Percentiles rank a stretch among this genome's conserved stretches.
phyloP scores from a whole-genome alignment of 371 early-diverging fungal genomes.

The Blakeslea trispora region DNA sequence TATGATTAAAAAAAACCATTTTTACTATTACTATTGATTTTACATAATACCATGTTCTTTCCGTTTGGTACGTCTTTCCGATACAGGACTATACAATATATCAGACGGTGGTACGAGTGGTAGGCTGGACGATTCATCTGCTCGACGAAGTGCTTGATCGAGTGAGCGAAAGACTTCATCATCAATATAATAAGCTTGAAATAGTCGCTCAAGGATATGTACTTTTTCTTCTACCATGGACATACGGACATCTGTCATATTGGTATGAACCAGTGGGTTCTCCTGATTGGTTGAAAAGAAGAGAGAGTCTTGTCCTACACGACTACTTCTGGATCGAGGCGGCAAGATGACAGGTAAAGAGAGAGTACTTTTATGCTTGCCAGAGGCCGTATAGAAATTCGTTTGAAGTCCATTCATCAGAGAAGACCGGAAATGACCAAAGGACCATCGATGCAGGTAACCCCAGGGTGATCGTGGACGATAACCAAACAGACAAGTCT shows the following conservation, averaged over 20 bases:
- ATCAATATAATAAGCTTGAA: slow-evolving; percentile 31
- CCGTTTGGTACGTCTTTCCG: not conserved
- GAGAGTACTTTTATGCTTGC: too few species aligned
- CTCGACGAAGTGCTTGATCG: slow-evolving; percentile 17
- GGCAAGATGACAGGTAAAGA: too few species aligned
- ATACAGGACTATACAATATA: not conserved
- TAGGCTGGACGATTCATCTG: not conserved
- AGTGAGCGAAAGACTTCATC: slow-evolving; percentile 31
- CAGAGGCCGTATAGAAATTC: slow-evolving; percentile 14
- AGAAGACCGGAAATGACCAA: slow-evolving; percentile 28
- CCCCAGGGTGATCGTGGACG: slow-evolving; percentile 48
- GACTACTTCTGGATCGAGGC: too few species aligned
- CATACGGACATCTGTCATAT: slow-evolving; percentile 31
- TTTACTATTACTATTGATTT: too few species aligned
- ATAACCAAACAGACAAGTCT: slow-evolving; percentile 37
- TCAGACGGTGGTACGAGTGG: not conserved
- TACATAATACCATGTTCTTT: too few species aligned
- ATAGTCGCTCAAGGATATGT: slow-evolving; percentile 75
- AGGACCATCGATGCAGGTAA: slow-evolving; percentile 39
- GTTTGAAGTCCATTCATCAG: slow-evolving; percentile 18
- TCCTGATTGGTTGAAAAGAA: not conserved
- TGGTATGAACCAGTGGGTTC: not conserved
- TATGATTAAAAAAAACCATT: too few species aligned
- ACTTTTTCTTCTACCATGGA: slow-evolving; percentile 96
- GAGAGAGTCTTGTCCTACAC: not conserved